phyloP scores from a whole-genome alignment of 148 eudicot species.

The Rhododendron simsii region DNA sequence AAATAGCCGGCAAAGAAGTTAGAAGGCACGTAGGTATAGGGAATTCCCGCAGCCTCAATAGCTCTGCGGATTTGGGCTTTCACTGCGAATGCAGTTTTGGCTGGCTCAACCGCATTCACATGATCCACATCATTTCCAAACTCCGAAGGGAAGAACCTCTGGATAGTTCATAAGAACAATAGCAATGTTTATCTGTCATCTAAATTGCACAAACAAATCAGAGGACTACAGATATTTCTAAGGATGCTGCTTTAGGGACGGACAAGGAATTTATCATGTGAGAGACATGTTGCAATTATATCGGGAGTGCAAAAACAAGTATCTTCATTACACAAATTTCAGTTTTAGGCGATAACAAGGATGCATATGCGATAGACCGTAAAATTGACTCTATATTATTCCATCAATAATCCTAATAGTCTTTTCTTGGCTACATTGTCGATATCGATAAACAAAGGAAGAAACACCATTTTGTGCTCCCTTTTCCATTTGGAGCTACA shows the following conservation, averaged over 20 bases:
- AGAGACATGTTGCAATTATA: background rate
- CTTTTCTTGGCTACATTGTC: background rate
- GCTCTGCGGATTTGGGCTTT: conserved; percentile 49
- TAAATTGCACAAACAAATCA: background rate
- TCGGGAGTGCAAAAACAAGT: background rate
- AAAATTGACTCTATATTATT: background rate
- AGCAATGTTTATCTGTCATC: background rate
- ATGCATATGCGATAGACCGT: background rate
- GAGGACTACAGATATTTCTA: background rate
- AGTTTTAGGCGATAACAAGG: background rate
- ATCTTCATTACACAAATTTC: background rate
- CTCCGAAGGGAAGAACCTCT: conserved; percentile 70
- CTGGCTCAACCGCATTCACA: conserved; percentile 45
- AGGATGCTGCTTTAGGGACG: background rate
- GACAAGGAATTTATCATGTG: background rate
- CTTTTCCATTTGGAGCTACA: background rate
- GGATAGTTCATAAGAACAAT: background rate
- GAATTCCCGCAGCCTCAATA: conserved; percentile 57
- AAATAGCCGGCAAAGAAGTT: conserved; percentile 53
- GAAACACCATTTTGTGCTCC: background rate
- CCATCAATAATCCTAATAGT: background rate
- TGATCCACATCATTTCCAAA: conserved; percentile 55
- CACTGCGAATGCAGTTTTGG: conserved; percentile 22
- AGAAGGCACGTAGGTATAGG: conserved; percentile 44
- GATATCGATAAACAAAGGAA: background rate